Conservation (phyloP, 2,329 filamentous ascomycete species). For the Botrytis tulipae region DNA sequence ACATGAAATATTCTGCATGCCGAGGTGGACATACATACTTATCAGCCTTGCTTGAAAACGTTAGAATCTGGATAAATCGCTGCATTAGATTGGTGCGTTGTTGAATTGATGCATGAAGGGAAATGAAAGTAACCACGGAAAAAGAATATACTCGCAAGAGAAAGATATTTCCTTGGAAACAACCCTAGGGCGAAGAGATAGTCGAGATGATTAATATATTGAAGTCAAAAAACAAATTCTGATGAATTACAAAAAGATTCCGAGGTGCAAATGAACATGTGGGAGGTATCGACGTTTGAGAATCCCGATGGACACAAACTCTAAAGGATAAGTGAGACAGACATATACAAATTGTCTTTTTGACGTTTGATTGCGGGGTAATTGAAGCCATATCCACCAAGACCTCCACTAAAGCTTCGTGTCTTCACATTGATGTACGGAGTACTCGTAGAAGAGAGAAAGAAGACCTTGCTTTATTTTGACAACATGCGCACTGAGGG, state of each 20-base stretch:
- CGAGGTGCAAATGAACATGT: background rate
- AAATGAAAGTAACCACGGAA: background rate
- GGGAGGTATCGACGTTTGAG: background rate
- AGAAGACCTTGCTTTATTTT: background rate
- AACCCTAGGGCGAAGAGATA: background rate
- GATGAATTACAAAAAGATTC: background rate
- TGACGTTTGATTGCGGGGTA: background rate
- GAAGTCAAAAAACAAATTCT: background rate
- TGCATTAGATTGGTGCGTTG: background rate
- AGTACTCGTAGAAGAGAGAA: background rate
- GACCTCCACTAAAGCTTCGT: constrained; percentile 3
- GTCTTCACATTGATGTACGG: background rate
- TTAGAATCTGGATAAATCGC: background rate
- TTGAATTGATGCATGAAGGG: background rate
- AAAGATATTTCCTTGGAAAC: background rate
- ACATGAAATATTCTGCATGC: constrained; percentile 3
- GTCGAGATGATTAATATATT: background rate
- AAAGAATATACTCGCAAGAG: background rate
- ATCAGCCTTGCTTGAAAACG: constrained; percentile 6
- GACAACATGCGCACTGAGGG: background rate
- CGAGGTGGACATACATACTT: background rate
- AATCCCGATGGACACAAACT: background rate
- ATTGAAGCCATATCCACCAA: background rate
- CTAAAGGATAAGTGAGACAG: background rate
- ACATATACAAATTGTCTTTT: background rate